These are phyloP conservation scores for Sporothrix brasiliensis DNA, from an alignment of 2,329 filamentous ascomycete genomes.

Conservation along the genomic window DNA sequence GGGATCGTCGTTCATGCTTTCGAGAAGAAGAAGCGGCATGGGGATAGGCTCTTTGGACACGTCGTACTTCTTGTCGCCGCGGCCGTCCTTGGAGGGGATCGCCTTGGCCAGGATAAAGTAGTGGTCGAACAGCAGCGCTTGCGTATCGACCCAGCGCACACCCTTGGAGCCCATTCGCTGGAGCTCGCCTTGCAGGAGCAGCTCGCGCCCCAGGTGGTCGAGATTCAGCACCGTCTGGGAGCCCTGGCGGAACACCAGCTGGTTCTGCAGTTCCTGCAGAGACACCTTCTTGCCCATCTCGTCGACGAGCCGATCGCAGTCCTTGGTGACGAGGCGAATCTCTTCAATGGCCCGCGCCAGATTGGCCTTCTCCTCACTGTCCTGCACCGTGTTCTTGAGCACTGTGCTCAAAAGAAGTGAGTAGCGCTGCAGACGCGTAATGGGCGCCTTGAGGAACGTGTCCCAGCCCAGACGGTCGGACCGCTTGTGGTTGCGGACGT, in stretches of 20 bases:
- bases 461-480: constrained; percentile 89
- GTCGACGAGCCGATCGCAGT: constrained; percentile 89
- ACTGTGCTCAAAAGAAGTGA: constrained; percentile 80
- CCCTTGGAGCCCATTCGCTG: constrained; percentile 85
- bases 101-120: constrained; percentile 93
- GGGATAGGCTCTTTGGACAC: constrained; percentile 94
- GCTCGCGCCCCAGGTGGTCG: constrained; percentile 87
- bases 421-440: constrained; percentile 90
- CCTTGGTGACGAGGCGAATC: constrained; percentile 83
- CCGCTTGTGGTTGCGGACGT: constrained; percentile 74
- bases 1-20: constrained; percentile 89
- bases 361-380: constrained; percentile 88
- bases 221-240: constrained; percentile 90
- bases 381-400: constrained; percentile 77
- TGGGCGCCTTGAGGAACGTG: constrained; percentile 89
- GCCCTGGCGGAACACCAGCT: constrained; percentile 81
- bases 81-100: constrained; percentile 67
- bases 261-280: constrained; percentile 79
- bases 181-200: constrained; percentile 86
- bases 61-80: constrained; percentile 82
- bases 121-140: constrained; percentile 93
- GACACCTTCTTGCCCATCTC: constrained; percentile 91
- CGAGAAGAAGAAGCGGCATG: constrained; percentile 91
- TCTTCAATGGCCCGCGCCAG: constrained; percentile 83
- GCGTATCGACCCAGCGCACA: constrained; percentile 91